Evolutionary conservation across 495 filamentous ascomycete genomes (phyloP), one percentile per base, ranked within the genome.

Genomic region (Aspergillus cavernicola): DNA sequence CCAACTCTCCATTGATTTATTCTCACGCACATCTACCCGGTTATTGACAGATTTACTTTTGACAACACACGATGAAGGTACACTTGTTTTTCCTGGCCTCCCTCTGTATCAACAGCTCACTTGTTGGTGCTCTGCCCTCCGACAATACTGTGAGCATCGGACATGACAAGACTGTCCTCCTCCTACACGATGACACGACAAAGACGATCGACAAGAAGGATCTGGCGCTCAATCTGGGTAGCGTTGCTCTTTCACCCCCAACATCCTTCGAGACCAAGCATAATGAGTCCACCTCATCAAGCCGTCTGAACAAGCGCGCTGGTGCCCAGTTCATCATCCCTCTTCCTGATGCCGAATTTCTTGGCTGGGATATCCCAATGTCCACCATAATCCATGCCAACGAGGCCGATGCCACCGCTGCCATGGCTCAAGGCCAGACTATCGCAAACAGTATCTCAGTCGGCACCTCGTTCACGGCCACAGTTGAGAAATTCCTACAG

Each of bases 291-390:
- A 36, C 15, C 19, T 45, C 45, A 23, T 29, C 16, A 33, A 40
- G 13, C 33, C 16, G 23, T 32, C 46, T 33, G 23, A 35, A 28
- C 22, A 58, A 58, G 39, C 56, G 56, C 16, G 38, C 9, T 33
- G 39, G 28, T 16, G 16, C 45, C 16, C 29, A 54, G 32, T 22
- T 58, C 31, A 54, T 58, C 39, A 53, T 58, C 10, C 38, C 37
- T 13, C 51, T 58, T 5, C 50, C 56, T 9, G 56, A 58, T 22
- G 28, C 31, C 15, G 56, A 58, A 42, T 58, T 58, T 31, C 56
- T 58, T 38, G 56, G 56, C 45, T 58, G 56, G 56, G 56, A 58
- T 31, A 50, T 54, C 22, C 23, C 50, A 23, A 58, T 58, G 56
- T 58, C 56, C 11, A 43, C 50, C 44, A 31, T 58, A 31, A 33